Conservation (phyloP, 306 rosid genomes). For the Cicer cuneatum region DNA sequence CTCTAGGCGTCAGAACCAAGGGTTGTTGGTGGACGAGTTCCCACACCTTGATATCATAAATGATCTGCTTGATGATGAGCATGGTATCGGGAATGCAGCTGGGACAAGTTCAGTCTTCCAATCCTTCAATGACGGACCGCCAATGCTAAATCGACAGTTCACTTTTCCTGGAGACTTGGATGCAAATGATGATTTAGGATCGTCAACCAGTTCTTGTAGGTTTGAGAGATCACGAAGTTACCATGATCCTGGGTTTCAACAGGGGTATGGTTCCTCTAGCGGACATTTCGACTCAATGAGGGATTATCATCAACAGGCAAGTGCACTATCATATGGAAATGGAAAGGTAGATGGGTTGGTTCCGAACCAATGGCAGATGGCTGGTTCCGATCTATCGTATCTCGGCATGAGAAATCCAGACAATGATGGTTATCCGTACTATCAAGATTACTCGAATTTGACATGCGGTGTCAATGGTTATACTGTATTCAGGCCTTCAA, state of each 20-base stretch:
- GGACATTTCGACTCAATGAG: constrained; percentile 60
- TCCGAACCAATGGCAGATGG: constrained; percentile 77
- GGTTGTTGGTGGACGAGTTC: constrained; percentile 78
- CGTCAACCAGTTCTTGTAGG: constrained; percentile 75
- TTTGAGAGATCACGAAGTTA: constrained; percentile 85
- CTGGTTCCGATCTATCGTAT: constrained; percentile 66
- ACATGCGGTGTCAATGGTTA: constrained; percentile 75
- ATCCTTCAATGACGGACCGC: constrained; percentile 60
- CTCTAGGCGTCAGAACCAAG: constrained; percentile 76
- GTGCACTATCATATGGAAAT: constrained; percentile 61
- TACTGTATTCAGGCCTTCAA: constrained; percentile 83
- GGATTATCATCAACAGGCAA: constrained; percentile 66
- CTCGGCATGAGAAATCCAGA: constrained; percentile 69
- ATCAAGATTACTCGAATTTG: constrained; percentile 75
- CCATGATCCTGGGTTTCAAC: constrained; percentile 74
- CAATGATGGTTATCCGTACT: constrained; percentile 69
- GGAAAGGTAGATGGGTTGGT: constrained; percentile 78
- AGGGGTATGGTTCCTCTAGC: constrained; percentile 56
- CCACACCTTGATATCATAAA: constrained; percentile 97
- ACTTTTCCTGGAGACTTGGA: constrained; percentile 78
- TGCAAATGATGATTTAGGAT: constrained; percentile 61
- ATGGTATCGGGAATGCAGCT: constrained; percentile 56
- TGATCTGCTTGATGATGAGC: constrained; percentile 93
- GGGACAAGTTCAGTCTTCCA: constrained; percentile 56
- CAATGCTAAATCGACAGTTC: constrained; percentile 70